These are phyloP conservation scores for Phytophthora cryptogea DNA, from an alignment of 352 stramenopile species.

Conservation along the genomic window DNA sequence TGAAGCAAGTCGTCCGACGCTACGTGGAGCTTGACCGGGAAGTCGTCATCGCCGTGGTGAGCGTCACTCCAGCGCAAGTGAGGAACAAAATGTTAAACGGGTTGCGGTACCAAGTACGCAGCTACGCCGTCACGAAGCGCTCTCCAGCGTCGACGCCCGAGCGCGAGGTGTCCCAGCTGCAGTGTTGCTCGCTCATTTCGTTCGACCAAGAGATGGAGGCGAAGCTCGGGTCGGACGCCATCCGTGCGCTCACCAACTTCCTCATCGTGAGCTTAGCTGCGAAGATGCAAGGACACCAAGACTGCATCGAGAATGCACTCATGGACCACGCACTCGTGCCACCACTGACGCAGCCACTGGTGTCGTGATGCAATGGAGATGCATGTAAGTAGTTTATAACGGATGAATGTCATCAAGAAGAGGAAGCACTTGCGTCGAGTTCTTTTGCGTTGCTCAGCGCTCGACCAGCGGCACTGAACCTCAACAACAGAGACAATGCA, in stretches of 20 bases:
- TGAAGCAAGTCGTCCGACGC: constrained; percentile 36
- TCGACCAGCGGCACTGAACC: too few relatives aligned
- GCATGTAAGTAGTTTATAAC: too few relatives aligned
- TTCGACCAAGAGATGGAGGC: constrained; percentile 22
- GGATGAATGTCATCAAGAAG: too few relatives aligned
- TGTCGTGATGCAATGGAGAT: not conserved
- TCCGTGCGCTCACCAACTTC: constrained; percentile 28
- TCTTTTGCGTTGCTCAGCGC: constrained; percentile 4
- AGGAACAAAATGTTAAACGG: constrained; percentile 22
- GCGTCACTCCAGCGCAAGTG: constrained; percentile 36
- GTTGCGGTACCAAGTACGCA: constrained; percentile 27
- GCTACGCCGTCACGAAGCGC: constrained; percentile 26
- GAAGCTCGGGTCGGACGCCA: constrained; percentile 15
- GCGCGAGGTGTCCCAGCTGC: constrained; percentile 26
- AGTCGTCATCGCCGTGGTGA: constrained; percentile 36
- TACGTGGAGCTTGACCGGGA: constrained; percentile 37
- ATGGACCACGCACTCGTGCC: constrained; percentile 23
- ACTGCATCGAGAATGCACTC: constrained; percentile 36
- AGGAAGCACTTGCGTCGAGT: not conserved
- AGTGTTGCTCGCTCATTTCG: constrained; percentile 30
- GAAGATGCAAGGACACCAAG: constrained; percentile 33
- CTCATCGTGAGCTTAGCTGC: constrained; percentile 21
- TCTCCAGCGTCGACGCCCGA: constrained; percentile 24
- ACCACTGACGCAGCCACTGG: constrained; percentile 3
- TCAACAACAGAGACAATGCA: constrained; percentile 12